Conservation (phyloP, 108 stramenopile species). For the Pseudonitzschia multiseries region DNA sequence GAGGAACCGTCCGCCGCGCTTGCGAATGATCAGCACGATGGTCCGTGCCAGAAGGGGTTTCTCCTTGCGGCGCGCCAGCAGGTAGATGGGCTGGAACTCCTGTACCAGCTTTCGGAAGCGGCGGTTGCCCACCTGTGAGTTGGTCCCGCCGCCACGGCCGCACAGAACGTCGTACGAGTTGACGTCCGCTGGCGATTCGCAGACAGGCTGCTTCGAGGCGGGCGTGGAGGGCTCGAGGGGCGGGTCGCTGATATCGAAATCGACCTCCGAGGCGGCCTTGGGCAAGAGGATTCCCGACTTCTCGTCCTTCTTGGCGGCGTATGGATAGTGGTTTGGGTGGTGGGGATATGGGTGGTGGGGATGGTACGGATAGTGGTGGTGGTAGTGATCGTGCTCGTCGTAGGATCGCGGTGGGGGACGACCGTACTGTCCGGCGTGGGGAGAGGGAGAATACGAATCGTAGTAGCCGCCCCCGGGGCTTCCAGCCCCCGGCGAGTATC, state of each 20-base stretch:
- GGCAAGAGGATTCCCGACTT: slow-evolving; percentile 49
- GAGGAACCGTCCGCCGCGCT: slow-evolving; percentile 80
- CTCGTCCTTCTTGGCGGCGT: slow-evolving; percentile 25
- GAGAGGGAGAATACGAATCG: slow-evolving; percentile 42
- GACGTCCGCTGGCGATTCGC: slow-evolving; percentile 55
- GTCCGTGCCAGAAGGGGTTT: slow-evolving; percentile 84
- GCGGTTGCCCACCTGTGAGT: slow-evolving; percentile 86
- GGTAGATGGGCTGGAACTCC: slow-evolving; percentile 86
- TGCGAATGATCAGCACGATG: slow-evolving; percentile 79
- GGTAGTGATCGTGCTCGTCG: slow-evolving; percentile 22
- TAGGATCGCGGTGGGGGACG: slow-evolving; percentile 18
- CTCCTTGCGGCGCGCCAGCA: slow-evolving; percentile 79
- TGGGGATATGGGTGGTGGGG: slow-evolving; percentile 14
- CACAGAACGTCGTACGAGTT: slow-evolving; percentile 78
- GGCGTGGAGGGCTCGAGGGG: slow-evolving; percentile 62
- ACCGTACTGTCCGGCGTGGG: slow-evolving; percentile 26
- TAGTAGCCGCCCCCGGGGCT: slow-evolving; percentile 34
- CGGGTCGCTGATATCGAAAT: slow-evolving; percentile 81
- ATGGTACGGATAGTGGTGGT: slow-evolving; percentile 21
- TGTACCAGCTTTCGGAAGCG: slow-evolving; percentile 81
- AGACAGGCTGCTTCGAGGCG: slow-evolving; percentile 49
- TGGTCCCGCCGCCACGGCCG: slow-evolving; percentile 86
- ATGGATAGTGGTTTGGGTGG: background rate
- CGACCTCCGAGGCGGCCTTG: slow-evolving; percentile 69
- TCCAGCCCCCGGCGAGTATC: slow-evolving; percentile 32